phyloP scores from a whole-genome alignment of 257 asterid species.

The Cinchona pubescens region DNA sequence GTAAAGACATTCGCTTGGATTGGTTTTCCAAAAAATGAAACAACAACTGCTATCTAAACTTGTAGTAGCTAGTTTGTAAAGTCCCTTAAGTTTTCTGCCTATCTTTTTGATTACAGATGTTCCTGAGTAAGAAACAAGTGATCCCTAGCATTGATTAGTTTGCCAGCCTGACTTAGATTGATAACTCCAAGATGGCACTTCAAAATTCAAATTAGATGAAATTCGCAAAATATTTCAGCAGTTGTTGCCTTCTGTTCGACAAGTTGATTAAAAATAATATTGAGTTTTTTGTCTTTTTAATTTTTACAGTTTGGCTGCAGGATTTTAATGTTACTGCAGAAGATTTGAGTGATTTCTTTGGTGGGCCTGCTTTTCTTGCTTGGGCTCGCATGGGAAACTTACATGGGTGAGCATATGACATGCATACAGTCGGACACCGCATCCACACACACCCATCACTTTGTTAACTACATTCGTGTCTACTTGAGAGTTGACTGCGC shows the following conservation, averaged over 20 bases:
- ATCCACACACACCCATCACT: background rate
- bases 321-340: constrained; percentile 63
- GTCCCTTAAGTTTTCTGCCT: no score
- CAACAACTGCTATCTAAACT: no score
- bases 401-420: constrained; percentile 53
- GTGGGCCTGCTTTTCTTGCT: constrained; percentile 99
- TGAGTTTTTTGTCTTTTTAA: constrained; percentile 17
- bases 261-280: no score
- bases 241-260: background rate
- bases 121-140: background rate
- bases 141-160: background rate
- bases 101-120: background rate
- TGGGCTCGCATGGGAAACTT: constrained; percentile 99
- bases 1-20: background rate
- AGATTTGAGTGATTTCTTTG: constrained; percentile 75
- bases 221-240: background rate
- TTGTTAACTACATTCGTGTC: background rate
- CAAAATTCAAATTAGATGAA: no score
- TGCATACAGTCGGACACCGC: background rate
- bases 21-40: constrained; percentile 2
- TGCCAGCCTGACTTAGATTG: background rate
- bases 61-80: no score
- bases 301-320: constrained; percentile 36
- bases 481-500: background rate
- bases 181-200: background rate